Percentiles rank a stretch among this genome's conserved stretches.
Evolutionary conservation across 805 yeast genomes (phyloP).

Genomic region (Candida dajiaensis): DNA sequence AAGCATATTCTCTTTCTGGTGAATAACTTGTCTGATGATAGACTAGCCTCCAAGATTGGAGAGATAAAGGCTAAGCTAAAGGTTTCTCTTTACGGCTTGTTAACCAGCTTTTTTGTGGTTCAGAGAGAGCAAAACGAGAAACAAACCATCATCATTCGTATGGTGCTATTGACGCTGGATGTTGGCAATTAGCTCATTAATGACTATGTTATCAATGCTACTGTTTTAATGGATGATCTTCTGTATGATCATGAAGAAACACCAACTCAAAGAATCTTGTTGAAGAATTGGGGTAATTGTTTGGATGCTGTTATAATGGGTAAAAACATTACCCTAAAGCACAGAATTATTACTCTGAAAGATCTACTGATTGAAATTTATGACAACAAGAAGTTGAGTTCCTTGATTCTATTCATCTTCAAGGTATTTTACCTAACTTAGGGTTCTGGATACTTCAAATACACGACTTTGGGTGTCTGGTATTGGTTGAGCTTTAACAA

Average conservation of each 20-base stretch:
- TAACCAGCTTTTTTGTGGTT: constrained; percentile 72
- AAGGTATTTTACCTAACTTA: constrained; percentile 72
- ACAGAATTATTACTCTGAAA: constrained; percentile 71
- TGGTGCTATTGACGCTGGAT: constrained; percentile 52
- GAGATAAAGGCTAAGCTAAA: constrained; percentile 56
- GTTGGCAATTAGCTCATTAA: constrained; percentile 53
- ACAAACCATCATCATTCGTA: constrained; percentile 85
- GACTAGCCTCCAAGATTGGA: constrained; percentile 50
- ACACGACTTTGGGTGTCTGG: constrained; percentile 71
- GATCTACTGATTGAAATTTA: constrained; percentile 75
- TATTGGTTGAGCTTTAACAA: constrained; percentile 75
- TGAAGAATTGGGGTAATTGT: constrained; percentile 90
- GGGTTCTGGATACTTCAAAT: constrained; percentile 63
- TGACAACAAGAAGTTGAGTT: constrained; percentile 55
- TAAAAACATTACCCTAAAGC: constrained; percentile 67
- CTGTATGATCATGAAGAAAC: constrained; percentile 49
- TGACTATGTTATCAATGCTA: constrained; percentile 55
- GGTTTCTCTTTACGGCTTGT: constrained; percentile 68
- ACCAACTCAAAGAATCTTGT: constrained; percentile 58
- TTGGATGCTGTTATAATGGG: constrained; percentile 78
- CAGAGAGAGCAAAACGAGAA: constrained; percentile 83
- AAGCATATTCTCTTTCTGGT: constrained; percentile 79
- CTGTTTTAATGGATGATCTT: constrained; percentile 59
- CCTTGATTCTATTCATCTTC: constrained; percentile 85
- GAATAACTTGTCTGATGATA: constrained; percentile 79